Evolutionary conservation across 495 filamentous ascomycete genomes (phyloP).

Genomic region (Sporormia fimetaria): DNA sequence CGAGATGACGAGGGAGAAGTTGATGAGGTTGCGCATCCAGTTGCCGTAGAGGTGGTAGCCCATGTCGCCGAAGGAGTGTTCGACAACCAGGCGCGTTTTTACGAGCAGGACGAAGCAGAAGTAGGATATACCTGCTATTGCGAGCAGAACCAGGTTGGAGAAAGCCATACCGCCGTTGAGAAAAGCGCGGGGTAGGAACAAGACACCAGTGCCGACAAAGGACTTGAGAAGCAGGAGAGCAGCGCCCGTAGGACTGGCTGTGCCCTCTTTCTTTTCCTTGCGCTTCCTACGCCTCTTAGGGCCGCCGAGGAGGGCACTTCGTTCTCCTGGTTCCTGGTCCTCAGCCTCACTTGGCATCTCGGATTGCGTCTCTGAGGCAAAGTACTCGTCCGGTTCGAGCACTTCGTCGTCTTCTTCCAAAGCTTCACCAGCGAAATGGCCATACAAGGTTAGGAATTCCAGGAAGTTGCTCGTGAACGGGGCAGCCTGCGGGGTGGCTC

Average conservation of each 20-base stretch:
- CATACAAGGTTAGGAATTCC: conserved; percentile 88
- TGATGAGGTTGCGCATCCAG: conserved; percentile 76
- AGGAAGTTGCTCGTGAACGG: conserved; percentile 84
- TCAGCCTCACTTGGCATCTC: conserved; percentile 43
- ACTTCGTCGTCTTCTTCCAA: conserved; percentile 92
- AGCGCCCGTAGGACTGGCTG: conserved; percentile 59
- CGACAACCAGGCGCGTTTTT: conserved; percentile 67
- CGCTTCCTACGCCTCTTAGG: conserved; percentile 57
- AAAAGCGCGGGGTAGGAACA: conserved; percentile 87
- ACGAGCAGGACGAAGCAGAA: conserved; percentile 95
- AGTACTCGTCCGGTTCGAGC: conserved; percentile 72
- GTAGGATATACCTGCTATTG: conserved; percentile 74
- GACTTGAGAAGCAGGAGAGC: conserved; percentile 82
- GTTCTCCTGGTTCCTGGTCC: conserved; percentile 61
- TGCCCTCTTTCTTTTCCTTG: conserved; percentile 59
- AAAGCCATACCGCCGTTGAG: conserved; percentile 97
- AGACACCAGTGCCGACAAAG: conserved; percentile 94
- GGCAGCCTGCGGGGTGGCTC: conserved; percentile 40
- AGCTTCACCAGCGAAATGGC: conserved; percentile 94
- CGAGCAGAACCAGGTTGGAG: conserved; percentile 77
- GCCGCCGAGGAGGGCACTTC: conserved; percentile 65
- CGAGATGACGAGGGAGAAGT: conserved; percentile 80
- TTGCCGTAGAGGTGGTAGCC: conserved; percentile 84
- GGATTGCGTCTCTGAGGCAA: conserved; percentile 54
- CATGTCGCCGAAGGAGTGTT: conserved; percentile 91